phyloP scores from a whole-genome alignment of 371 early-diverging fungal species.

The Mucor mucedo region DNA sequence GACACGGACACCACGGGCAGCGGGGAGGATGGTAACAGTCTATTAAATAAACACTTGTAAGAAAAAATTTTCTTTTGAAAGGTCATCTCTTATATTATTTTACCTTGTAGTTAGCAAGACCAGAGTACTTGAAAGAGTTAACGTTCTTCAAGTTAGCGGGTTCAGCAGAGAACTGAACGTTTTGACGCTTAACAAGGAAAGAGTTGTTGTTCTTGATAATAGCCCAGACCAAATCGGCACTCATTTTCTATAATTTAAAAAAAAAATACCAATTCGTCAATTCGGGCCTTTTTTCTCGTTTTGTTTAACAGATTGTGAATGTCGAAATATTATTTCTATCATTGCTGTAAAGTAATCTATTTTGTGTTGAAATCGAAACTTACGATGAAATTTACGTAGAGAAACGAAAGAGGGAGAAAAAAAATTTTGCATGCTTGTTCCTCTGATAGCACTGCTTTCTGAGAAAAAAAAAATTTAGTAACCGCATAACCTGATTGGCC shows the following conservation, averaged over 20 bases:
- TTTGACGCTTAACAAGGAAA: slow-evolving; percentile 89
- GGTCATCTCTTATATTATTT: not conserved
- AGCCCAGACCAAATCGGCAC: slow-evolving; percentile 82
- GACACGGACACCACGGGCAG: slow-evolving; percentile 69
- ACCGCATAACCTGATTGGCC: not conserved
- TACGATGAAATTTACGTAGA: slow-evolving; percentile 8
- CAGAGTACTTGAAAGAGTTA: slow-evolving; percentile 89
- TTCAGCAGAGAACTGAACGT: slow-evolving; percentile 82
- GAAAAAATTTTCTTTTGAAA: not conserved
- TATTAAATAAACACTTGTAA: slow-evolving; percentile 23
- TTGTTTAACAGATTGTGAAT: not conserved
- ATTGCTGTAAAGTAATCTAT: not conserved
- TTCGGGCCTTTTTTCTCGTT: not conserved
- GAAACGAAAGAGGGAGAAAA: slow-evolving; percentile 9
- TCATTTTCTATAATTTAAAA: slow-evolving; percentile 45
- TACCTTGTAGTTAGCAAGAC: slow-evolving; percentile 82
- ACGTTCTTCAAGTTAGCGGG: slow-evolving; percentile 83
- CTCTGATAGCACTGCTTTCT: not conserved
- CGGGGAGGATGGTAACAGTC: slow-evolving; percentile 69
- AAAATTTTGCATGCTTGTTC: slow-evolving; percentile 2
- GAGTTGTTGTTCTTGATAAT: slow-evolving; percentile 85
- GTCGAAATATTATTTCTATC: not conserved
- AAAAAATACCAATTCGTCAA: slow-evolving; percentile 8
- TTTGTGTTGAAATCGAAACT: slow-evolving; percentile 4
- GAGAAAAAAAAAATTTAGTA: slow-evolving; percentile 2